phyloP scores from a whole-genome alignment of 2,329 filamentous ascomycete genomes.

The Cryoendolithus antarcticus region DNA sequence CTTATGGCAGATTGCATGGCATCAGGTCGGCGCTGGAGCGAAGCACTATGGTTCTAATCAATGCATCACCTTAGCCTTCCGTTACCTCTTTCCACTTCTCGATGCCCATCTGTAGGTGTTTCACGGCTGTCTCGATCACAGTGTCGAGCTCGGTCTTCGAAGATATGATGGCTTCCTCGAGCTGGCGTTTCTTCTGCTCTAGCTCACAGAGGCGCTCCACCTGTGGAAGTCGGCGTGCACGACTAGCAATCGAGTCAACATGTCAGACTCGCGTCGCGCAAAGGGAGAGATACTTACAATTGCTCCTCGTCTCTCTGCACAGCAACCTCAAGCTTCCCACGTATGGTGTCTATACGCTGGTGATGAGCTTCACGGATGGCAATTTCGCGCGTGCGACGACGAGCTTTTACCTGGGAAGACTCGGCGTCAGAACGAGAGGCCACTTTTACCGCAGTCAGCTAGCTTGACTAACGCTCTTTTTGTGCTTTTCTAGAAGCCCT shows the following conservation, averaged over 20 bases:
- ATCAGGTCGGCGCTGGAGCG: background rate
- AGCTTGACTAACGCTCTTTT: background rate
- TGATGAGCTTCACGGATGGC: slow-evolving; percentile 2
- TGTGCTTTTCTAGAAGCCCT: background rate
- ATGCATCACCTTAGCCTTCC: no score
- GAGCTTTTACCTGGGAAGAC: slow-evolving; percentile 1
- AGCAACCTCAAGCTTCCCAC: background rate
- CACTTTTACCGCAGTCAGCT: no score
- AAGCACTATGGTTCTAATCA: no score
- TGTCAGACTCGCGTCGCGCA: background rate
- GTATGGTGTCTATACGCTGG: background rate
- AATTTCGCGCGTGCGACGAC: slow-evolving; percentile 1
- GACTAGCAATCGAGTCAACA: background rate
- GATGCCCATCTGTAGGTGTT: slow-evolving; percentile 12
- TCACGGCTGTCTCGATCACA: slow-evolving; percentile 5
- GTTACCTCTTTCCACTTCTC: slow-evolving; percentile 8
- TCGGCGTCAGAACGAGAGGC: no score
- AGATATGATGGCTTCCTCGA: slow-evolving; percentile 8
- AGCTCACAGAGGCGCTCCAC: slow-evolving; percentile 12
- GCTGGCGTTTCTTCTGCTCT: slow-evolving; percentile 8
- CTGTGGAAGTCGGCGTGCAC: slow-evolving; percentile 9
- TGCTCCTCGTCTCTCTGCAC: background rate
- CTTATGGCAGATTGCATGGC: slow-evolving; percentile 5
- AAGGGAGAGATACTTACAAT: background rate
- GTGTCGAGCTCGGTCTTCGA: slow-evolving; percentile 7